A percentile compares a stretch with the other conserved stretches of the same genome.
Conservation (phyloP, 345 rosid genomes). For the Aegle marmelos region DNA sequence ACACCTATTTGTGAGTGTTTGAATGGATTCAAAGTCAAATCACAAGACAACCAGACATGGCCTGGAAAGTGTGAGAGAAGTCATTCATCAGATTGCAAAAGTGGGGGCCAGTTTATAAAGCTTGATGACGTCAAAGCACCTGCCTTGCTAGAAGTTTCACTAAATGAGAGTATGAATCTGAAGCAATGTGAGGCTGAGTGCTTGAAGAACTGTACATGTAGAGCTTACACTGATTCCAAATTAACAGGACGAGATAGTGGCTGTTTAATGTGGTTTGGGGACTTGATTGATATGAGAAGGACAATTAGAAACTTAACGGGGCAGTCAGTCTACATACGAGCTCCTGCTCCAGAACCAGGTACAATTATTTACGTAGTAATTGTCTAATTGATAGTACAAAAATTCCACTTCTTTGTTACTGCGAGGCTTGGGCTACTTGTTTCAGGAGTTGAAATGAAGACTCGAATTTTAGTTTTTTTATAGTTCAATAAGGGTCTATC, state of each 20-base stretch:
- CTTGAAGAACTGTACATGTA: slow-evolving; percentile 27
- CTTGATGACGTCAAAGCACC: slow-evolving; percentile 7
- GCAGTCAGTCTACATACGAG: slow-evolving; percentile 20
- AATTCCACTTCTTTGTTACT: not conserved
- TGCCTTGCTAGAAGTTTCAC: not conserved
- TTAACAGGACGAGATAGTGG: slow-evolving; percentile 20
- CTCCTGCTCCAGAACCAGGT: slow-evolving; percentile 24
- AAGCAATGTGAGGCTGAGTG: slow-evolving; percentile 20
- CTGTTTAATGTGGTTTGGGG: slow-evolving; percentile 33
- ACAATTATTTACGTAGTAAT: not conserved
- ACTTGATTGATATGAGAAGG: slow-evolving; percentile 22
- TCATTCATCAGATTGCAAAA: not conserved
- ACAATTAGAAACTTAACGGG: not conserved
- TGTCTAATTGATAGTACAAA: not conserved
- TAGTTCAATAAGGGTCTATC: too few relatives aligned
- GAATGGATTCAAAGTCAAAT: slow-evolving; percentile 26
- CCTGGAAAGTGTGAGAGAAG: not conserved
- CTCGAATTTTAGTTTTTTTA: too few relatives aligned
- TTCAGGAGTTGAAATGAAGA: too few relatives aligned
- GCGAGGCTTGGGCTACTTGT: not conserved
- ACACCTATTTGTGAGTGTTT: slow-evolving; percentile 28
- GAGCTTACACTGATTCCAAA: slow-evolving; percentile 25
- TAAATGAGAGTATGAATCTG: slow-evolving; percentile 18
- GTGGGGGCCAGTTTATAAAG: not conserved
- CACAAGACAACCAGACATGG: slow-evolving; percentile 12